A percentile compares a stretch with the other conserved stretches of the same genome.
phyloP scores from a whole-genome alignment of 768 basidiomycete genomes.

The Termitomyces sp. region DNA sequence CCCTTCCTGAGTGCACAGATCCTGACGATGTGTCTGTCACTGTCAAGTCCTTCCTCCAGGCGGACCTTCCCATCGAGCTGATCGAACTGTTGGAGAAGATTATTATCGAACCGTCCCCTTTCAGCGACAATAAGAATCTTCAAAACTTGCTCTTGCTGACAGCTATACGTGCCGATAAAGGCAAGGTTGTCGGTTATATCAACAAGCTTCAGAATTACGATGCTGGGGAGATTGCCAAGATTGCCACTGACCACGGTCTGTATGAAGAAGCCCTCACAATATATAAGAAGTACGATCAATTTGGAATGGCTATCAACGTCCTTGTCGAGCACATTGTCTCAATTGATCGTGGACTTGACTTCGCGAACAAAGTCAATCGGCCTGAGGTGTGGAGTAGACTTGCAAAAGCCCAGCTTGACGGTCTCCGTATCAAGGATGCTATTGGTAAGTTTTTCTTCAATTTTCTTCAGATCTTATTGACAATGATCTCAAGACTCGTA shows the following conservation, averaged over 20 bases:
- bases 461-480: constrained; percentile 1
- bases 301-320: constrained; percentile 94
- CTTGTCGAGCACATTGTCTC: constrained; percentile 98
- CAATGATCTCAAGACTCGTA: constrained; percentile 69
- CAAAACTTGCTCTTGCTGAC: constrained; percentile 95
- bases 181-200: constrained; percentile 97
- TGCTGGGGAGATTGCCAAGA: constrained; percentile 89
- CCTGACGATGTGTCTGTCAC: constrained; percentile 98
- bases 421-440: constrained; percentile 95
- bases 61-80: constrained; percentile 94
- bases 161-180: constrained; percentile 96
- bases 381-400: constrained; percentile 97
- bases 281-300: constrained; percentile 96
- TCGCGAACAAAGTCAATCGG: constrained; percentile 93
- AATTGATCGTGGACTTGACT: constrained; percentile 94
- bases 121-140: constrained; percentile 95
- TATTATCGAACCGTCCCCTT: constrained; percentile 93
- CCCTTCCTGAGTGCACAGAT: constrained; percentile 94
- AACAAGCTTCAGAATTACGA: constrained; percentile 97
- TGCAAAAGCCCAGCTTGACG: constrained; percentile 98
- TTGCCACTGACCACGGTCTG: constrained; percentile 93
- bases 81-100: constrained; percentile 99
- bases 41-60: constrained; percentile 97
- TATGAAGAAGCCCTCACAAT: constrained; percentile 97
- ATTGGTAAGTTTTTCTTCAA: constrained; percentile 60